phyloP scores from a whole-genome alignment of 768 basidiomycete species.

The Lepiota subincarnata region DNA sequence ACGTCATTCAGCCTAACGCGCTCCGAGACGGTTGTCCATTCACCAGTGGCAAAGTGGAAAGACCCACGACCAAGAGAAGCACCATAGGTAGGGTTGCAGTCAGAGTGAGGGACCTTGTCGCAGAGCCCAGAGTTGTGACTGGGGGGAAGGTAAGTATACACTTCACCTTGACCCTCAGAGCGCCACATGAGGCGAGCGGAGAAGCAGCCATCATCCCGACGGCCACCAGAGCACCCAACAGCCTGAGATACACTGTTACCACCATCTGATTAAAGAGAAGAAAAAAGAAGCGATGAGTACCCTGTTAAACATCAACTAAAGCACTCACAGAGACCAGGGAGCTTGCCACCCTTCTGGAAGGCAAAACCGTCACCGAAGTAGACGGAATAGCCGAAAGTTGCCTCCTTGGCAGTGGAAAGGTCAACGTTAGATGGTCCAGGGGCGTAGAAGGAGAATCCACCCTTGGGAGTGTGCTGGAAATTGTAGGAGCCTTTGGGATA shows the following conservation, averaged over 20 bases:
- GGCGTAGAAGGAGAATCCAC: slow-evolving; percentile 72
- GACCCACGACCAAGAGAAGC: slow-evolving; percentile 67
- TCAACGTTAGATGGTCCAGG: slow-evolving; percentile 50
- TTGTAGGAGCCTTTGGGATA: slow-evolving; percentile 59
- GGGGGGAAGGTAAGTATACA: slow-evolving; percentile 69
- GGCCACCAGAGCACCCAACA: slow-evolving; percentile 60
- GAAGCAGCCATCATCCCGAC: slow-evolving; percentile 54
- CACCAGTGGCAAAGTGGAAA: slow-evolving; percentile 59
- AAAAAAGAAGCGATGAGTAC: slow-evolving; percentile 9
- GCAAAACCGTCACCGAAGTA: slow-evolving; percentile 60
- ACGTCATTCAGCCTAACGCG: slow-evolving; percentile 73
- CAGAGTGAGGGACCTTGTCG: slow-evolving; percentile 42
- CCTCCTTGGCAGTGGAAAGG: slow-evolving; percentile 59
- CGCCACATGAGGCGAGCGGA: slow-evolving; percentile 72
- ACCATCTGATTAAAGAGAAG: slow-evolving; percentile 37
- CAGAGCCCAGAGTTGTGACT: slow-evolving; percentile 46
- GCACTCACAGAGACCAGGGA: slow-evolving; percentile 64
- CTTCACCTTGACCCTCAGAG: slow-evolving; percentile 51
- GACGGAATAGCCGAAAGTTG: slow-evolving; percentile 58
- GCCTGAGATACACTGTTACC: slow-evolving; percentile 47
- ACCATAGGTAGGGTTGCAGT: slow-evolving; percentile 61
- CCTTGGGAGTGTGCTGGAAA: slow-evolving; percentile 39
- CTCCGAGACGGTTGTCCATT: slow-evolving; percentile 66
- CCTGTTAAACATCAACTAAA: not conserved
- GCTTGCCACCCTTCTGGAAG: slow-evolving; percentile 68